Evolutionary conservation across 345 rosid genomes (phyloP).

Genomic region (Lagerstroemia speciosa): DNA sequence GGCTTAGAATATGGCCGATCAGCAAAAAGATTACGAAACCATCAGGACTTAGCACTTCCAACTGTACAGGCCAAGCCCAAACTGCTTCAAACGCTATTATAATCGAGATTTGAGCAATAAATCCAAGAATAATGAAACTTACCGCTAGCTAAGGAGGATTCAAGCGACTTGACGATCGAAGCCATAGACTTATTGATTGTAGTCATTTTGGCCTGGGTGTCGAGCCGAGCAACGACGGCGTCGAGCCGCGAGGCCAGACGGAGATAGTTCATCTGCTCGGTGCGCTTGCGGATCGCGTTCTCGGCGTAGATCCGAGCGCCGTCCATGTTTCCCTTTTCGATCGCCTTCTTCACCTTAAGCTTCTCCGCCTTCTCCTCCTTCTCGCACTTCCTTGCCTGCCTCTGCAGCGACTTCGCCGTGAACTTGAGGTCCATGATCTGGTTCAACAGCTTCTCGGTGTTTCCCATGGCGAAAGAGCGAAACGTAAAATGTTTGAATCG

Average conservation of each 20-base stretch:
- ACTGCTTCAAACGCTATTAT: background rate
- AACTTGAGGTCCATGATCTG: constrained; percentile 95
- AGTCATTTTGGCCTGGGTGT: constrained; percentile 98
- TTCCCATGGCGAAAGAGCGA: constrained; percentile 42
- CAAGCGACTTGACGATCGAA: constrained; percentile 90
- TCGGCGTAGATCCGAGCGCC: constrained; percentile 98
- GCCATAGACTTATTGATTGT: constrained; percentile 86
- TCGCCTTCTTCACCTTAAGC: constrained; percentile 91
- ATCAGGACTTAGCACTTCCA: too few species aligned
- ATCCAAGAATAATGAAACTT: constrained; percentile 16
- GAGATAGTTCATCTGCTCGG: constrained; percentile 97
- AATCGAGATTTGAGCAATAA: background rate
- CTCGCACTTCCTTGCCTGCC: constrained; percentile 92
- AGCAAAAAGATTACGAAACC: too few species aligned
- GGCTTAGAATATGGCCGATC: too few species aligned
- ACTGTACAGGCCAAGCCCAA: too few species aligned
- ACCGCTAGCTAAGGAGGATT: constrained; percentile 82
- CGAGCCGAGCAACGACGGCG: constrained; percentile 91
- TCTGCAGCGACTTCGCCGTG: constrained; percentile 83
- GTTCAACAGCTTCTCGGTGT: constrained; percentile 85
- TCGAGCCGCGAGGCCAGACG: constrained; percentile 91
- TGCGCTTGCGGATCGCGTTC: constrained; percentile 90
- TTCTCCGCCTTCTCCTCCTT: constrained; percentile 96
- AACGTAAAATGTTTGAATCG: background rate
- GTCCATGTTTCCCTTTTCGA: constrained; percentile 97